Evolutionary conservation across 495 filamentous ascomycete genomes (phyloP), one percentile per base, ranked within the genome.

Genomic region (Penicillium antarcticum): DNA sequence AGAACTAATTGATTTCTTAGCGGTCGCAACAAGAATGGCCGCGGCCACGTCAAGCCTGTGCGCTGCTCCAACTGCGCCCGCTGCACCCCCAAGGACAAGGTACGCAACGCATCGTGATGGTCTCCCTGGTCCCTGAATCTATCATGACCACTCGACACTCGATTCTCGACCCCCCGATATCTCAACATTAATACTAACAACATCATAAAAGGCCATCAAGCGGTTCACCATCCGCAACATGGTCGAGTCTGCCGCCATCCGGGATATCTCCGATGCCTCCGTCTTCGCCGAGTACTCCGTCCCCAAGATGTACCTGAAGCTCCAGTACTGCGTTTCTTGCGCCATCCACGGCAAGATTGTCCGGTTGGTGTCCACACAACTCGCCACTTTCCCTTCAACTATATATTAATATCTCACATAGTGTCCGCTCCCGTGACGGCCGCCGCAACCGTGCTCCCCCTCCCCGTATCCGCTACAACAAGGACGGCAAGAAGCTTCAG

Each of bases 301-400:
- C 73, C 94, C 94, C 75, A 99, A 99, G 86, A 99, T 99, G 94
- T 99, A 99, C 87, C 81, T 99, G 74, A 99, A 99, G 86, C 87
- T 99, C 73, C 94, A 99, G 82, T 99, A 99, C 89, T 99, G 94
- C 75, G 94, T 98, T 69, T 97, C 95, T 72, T 97, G 94, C 80
- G 94, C 94, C 62, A 97, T 99, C 67, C 94, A 97, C 82, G 94
- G 95, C 81, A 99, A 99, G 88, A 97, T 97, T 75, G 95, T 99
- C 74, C 92, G 94, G 94, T 98, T 88, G 74, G 90, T 52, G 42
- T 9, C 24, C 34, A 29, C 26, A n/a, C 50, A 33, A 12, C 23
- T 12, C n/a, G 35, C 24, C 35, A 31, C 33, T 37, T 38, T 13
- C 19, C 24, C 14, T n/a, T 18, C 31, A 31, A 19, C 23, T 61